Conservation (phyloP, 2,329 filamentous ascomycete genomes). For the Aureobasidium sp. region DNA sequence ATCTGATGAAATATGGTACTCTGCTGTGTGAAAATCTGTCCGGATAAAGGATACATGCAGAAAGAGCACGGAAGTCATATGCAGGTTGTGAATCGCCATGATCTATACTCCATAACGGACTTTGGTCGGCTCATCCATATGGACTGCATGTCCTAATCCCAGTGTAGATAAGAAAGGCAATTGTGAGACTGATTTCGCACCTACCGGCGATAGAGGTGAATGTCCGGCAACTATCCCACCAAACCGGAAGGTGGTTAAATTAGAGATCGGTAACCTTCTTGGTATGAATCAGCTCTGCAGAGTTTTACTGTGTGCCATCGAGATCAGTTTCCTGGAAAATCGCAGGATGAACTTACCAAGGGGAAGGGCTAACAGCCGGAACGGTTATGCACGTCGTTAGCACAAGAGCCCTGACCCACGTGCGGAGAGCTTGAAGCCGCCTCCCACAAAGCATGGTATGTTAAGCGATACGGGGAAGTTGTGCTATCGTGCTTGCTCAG, state of each 20-base stretch:
- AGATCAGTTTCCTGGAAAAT: not conserved
- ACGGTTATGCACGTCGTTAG: not conserved
- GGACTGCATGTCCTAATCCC: not conserved
- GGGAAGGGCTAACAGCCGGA: not conserved
- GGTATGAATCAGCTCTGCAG: not conserved
- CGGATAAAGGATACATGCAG: not conserved
- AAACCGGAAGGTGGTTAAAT: slow-evolving; percentile 4
- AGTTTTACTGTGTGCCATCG: slow-evolving; percentile 3
- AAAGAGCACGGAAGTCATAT: not conserved
- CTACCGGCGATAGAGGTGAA: not conserved
- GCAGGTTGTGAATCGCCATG: not conserved
- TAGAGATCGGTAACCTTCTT: not conserved
- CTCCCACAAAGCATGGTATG: not conserved
- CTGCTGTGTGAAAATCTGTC: not conserved
- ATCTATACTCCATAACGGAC: not conserved
- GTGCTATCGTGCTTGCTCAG: not conserved
- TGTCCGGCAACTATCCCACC: not conserved
- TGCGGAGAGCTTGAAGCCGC: not conserved
- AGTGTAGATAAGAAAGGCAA: not conserved
- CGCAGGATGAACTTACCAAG: not conserved
- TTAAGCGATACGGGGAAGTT: not conserved
- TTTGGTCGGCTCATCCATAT: not conserved
- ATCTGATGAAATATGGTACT: not conserved
- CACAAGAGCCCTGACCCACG: not conserved
- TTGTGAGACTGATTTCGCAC: not conserved